Evolutionary conservation across 1,139 yeast genomes (phyloP), one percentile per base, ranked within the genome.

Genomic region (Citeromyces hawaiiensis): DNA sequence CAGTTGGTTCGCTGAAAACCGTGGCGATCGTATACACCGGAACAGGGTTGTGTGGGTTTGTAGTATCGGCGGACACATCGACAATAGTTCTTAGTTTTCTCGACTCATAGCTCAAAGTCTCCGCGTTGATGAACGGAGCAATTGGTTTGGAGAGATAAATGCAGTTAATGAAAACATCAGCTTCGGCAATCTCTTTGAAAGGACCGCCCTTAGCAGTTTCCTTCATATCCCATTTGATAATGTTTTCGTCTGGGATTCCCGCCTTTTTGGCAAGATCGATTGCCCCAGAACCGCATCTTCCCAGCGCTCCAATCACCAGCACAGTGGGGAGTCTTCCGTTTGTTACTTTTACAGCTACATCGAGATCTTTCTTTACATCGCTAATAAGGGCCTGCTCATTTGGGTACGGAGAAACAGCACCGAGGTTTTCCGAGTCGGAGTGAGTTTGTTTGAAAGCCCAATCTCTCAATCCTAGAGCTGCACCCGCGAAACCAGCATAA

Each of bases 231-330:
- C 98, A 91, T 68, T 85, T 83, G 53, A 72, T 60, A 45, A 91
- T 75, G 60, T 83, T 80, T 43, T 67, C 74, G 36, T 85, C 94
- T 42, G 97, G 96, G 43, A 91, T 66, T 44, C 99, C 99, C 42
- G 72, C 80, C 65, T 82, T 82, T 50, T 68, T 71, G 63, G 86
- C 74, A 44, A 87, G 69, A 50, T 83, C 93, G 49, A 85, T 66
- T 31, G 99, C 97, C 57, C 99, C 99, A n/a, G 94, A 78, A 43
- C 99, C 99, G 64, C 98, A 91, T 68, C 99, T 82, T 47, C 98
- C 99, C 45, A 88, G 71, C 19, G 98, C 98, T 55, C 99, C 99
- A 57, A 91, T 91, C 42, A 91, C 81, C 52, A 91, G 70, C 39
- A 82, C 85, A 41, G 71, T 80, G 47, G 97, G 98, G 50, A 65